These are phyloP conservation scores for Candida corydali DNA, from an alignment of 805 yeast species.

Conservation along the genomic window DNA sequence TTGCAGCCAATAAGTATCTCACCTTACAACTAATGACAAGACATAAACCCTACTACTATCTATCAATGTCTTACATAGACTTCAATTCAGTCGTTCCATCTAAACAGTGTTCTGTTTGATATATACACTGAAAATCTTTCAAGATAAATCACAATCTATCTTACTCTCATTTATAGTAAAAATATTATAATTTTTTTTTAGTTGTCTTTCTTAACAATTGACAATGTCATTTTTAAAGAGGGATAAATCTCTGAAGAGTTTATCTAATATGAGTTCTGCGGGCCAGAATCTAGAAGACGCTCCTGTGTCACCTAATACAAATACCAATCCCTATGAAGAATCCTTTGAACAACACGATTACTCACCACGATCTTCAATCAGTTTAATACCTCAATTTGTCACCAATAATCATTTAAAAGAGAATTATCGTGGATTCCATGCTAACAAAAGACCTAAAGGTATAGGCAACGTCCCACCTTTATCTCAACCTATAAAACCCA, in stretches of 20 bases:
- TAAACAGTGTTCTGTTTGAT: no score
- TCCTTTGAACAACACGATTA: background rate
- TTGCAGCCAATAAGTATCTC: no score
- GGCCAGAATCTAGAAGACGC: constrained; percentile 6
- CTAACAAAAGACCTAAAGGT: constrained; percentile 23
- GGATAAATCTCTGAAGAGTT: constrained; percentile 13
- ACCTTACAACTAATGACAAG: no score
- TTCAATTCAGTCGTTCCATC: no score
- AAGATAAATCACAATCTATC: no score
- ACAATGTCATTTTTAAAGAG: constrained; percentile 17
- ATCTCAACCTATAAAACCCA: constrained; percentile 47
- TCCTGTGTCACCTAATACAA: constrained; percentile 3
- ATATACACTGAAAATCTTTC: no score
- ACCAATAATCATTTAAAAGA: constrained; percentile 11
- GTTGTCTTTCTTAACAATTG: no score
- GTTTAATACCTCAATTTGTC: constrained; percentile 10
- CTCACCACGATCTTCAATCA: constrained; percentile 21
- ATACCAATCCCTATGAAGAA: constrained; percentile 1
- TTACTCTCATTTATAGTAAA: no score
- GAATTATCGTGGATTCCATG: constrained; percentile 40
- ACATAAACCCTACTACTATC: no score
- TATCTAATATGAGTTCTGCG: constrained; percentile 6
- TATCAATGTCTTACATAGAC: no score
- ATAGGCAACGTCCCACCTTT: constrained; percentile 42
- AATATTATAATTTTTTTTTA: no score